Base-by-base conservation (phyloP, 2,329 filamentous ascomycete species). In the Ophiostoma fasciatum region DNA sequence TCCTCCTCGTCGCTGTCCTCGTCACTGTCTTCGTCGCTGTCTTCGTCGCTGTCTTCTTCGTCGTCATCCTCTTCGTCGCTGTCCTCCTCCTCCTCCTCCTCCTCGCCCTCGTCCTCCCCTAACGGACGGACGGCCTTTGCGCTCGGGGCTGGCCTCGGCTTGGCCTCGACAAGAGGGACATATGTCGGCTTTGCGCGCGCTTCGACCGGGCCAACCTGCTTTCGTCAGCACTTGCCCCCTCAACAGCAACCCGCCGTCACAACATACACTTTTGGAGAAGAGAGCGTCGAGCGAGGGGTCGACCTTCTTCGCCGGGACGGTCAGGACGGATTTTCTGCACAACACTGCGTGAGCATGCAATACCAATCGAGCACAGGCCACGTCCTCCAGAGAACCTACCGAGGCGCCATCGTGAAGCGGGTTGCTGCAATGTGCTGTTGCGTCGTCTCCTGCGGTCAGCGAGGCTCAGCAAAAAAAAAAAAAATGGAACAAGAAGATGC, bases 261-360 rank as follows among this genome's bases (percentile, higher is more conserved):
- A 33, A 31, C 35, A 15, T 68, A 83, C 79, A 63, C 80, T 84
- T 39, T 67, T 63, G 39, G 76, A 68, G 58, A 85, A 85, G 27
- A 85, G 65, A 42, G 77, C 74, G 49, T 76, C 66, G 46, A 85
- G 62, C 38, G 66, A 60, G 53, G 79, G 77, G 61, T 85, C 79
- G 41, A 84, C 63, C 41, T 66, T 63, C 54, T 70, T 70, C 38
- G 61, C 57, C 25, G 64, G 57, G 42, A 61, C 62, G 35, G 54
- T 45, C 41, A 72, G 47, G 12, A 40, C 8, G 2, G 36, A 39
- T 27, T 43, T 44, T 37, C 40, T 45, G 15, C 15, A 7, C 0
- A n/a, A n/a, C n/a, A n/a, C n/a, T n/a, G n/a, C n/a, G n/a, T n/a
- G 22, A 23, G 12, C 22, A 31, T n/a, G 7, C 6, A 29, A 33